These are phyloP conservation scores for Rubus parviflorus DNA, from an alignment of 306 rosid species.

Conservation along the genomic window DNA sequence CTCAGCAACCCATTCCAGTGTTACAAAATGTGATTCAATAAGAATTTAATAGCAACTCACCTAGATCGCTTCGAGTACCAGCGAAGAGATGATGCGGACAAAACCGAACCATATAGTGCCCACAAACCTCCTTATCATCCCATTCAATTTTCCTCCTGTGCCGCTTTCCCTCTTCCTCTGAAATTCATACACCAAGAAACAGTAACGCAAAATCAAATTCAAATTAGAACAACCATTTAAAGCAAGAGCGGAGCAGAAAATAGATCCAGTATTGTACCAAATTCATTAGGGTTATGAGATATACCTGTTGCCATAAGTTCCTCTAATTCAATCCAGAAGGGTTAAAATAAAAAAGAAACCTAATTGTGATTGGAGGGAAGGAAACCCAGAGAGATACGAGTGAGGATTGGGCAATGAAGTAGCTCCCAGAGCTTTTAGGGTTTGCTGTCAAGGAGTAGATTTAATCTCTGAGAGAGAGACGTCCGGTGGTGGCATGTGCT, in stretches of 20 bases:
- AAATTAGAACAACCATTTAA: background rate
- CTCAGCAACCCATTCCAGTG: background rate
- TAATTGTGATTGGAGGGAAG: background rate
- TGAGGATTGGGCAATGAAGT: background rate
- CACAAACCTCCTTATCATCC: conserved; percentile 93
- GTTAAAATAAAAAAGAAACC: background rate
- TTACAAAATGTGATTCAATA: background rate
- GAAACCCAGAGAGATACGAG: background rate
- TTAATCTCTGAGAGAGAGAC: background rate
- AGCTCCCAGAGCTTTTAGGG: background rate
- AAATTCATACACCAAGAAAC: conserved; percentile 1
- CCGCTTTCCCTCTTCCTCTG: conserved; percentile 80
- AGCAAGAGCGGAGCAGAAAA: background rate
- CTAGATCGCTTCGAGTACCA: conserved; percentile 86
- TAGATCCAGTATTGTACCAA: background rate
- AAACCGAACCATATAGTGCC: conserved; percentile 82
- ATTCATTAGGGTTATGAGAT: conserved; percentile 8
- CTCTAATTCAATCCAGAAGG: conserved; percentile 32
- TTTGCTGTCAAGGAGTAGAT: background rate
- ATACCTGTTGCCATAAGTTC: conserved; percentile 96
- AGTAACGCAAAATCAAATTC: background rate
- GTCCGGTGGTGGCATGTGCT: background rate
- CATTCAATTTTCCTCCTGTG: conserved; percentile 72
- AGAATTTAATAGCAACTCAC: conserved; percentile 44
- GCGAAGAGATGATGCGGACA: conserved; percentile 96